Evolutionary conservation across 1,139 yeast genomes (phyloP).

Genomic region (Kluyveromyces sp.): DNA sequence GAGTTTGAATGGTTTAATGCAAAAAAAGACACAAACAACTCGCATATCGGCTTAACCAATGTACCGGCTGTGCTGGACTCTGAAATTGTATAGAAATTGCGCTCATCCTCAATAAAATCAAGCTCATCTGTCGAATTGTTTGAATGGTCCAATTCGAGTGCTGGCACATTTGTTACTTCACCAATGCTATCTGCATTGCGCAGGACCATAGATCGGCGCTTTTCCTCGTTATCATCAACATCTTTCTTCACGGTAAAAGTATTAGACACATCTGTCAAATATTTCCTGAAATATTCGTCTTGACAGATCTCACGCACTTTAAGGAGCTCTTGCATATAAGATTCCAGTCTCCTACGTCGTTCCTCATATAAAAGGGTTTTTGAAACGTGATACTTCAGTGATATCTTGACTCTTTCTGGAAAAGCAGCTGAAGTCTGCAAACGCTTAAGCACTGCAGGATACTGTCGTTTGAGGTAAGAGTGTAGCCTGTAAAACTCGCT

Average conservation of each 20-base stretch:
- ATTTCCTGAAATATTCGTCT: slow-evolving; percentile 63
- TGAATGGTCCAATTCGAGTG: not conserved
- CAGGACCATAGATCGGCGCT: slow-evolving; percentile 6
- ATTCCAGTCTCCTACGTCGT: slow-evolving; percentile 54
- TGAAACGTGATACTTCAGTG: slow-evolving; percentile 48
- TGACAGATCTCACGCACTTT: slow-evolving; percentile 64
- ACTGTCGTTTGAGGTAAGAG: slow-evolving; percentile 50
- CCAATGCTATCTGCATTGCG: slow-evolving; percentile 3
- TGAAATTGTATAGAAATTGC: slow-evolving; percentile 16
- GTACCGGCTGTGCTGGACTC: slow-evolving; percentile 17
- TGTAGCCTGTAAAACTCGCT: slow-evolving; percentile 75
- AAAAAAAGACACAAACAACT: slow-evolving; percentile 62
- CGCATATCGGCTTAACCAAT: slow-evolving; percentile 80
- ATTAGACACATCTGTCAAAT: slow-evolving; percentile 62
- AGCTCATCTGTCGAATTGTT: slow-evolving; percentile 23
- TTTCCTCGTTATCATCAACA: slow-evolving; percentile 10
- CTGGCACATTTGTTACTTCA: slow-evolving; percentile 5
- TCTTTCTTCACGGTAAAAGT: slow-evolving; percentile 14
- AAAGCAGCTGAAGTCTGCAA: slow-evolving; percentile 53
- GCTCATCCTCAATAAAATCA: slow-evolving; percentile 21
- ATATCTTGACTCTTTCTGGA: slow-evolving; percentile 40
- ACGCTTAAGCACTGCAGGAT: slow-evolving; percentile 42
- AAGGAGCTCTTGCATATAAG: slow-evolving; percentile 53
- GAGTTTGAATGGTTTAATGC: slow-evolving; percentile 53
- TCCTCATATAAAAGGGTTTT: slow-evolving; percentile 53